These are phyloP conservation scores for Sabuloglossum arenarium DNA, from an alignment of 495 filamentous ascomycete genomes.

Conservation along the genomic window DNA sequence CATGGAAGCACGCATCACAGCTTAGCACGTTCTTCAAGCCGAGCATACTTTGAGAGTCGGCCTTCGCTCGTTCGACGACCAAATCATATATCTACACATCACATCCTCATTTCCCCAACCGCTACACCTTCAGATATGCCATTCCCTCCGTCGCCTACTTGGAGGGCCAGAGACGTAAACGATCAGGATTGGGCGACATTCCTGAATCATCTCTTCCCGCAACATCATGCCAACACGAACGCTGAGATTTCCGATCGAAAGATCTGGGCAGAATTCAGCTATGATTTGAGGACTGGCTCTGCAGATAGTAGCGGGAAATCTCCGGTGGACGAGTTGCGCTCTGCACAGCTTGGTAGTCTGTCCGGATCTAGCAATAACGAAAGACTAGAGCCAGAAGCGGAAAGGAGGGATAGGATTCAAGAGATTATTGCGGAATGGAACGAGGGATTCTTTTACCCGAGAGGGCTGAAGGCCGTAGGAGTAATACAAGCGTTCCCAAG, in stretches of 20 bases:
- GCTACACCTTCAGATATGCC: slow-evolving; percentile 26
- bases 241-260: slow-evolving; percentile 8
- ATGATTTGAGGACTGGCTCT: background rate
- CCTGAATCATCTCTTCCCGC: slow-evolving; percentile 26
- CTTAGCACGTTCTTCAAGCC: slow-evolving; percentile 18
- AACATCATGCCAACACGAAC: slow-evolving; percentile 14
- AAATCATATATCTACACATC: slow-evolving; percentile 17
- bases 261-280: background rate
- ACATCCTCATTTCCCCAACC: slow-evolving; percentile 24
- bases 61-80: slow-evolving; percentile 9
- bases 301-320: background rate
- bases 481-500: background rate
- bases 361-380: background rate
- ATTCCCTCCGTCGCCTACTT: slow-evolving; percentile 24
- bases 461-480: slow-evolving; percentile 8
- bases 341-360: background rate
- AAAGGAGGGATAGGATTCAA: slow-evolving; percentile 21
- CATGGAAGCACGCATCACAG: background rate
- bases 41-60: slow-evolving; percentile 25
- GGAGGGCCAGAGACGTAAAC: slow-evolving; percentile 19
- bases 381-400: slow-evolving; percentile 23
- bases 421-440: slow-evolving; percentile 31
- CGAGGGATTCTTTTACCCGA: slow-evolving; percentile 26
- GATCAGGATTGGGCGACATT: slow-evolving; percentile 32
- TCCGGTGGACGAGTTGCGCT: background rate